Evolutionary conservation across 257 asterid species (phyloP).

Genomic region (Solanum medicagineum): DNA sequence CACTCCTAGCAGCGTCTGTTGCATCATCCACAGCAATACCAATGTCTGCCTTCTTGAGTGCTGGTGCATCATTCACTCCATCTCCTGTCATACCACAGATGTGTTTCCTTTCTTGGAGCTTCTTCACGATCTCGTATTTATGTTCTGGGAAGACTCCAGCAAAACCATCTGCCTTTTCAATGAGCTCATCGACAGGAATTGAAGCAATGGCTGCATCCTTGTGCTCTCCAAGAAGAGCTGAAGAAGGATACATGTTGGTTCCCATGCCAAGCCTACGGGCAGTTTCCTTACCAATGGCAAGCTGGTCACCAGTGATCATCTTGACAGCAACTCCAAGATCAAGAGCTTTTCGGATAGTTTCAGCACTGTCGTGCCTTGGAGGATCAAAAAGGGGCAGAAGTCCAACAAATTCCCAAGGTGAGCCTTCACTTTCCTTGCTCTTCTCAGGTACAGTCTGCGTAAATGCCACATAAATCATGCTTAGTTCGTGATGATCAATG

Average conservation of each 20-base stretch:
- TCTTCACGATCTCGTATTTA: conserved; percentile 84
- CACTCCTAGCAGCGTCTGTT: conserved; percentile 80
- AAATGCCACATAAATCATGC: background rate
- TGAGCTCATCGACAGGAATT: conserved; percentile 75
- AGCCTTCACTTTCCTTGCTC: conserved; percentile 53
- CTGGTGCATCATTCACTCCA: conserved; percentile 91
- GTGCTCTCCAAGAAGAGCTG: conserved; percentile 71
- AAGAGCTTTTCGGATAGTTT: conserved; percentile 71
- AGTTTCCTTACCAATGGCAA: conserved; percentile 85
- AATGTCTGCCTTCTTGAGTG: conserved; percentile 75
- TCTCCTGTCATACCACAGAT: conserved; percentile 92
- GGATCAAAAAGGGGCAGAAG: conserved; percentile 85
- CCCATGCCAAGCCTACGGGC: conserved; percentile 95
- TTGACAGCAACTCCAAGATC: conserved; percentile 86
- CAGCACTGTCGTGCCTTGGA: conserved; percentile 93
- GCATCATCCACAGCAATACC: conserved; percentile 94
- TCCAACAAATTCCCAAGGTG: conserved; percentile 74
- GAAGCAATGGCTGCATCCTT: conserved; percentile 60
- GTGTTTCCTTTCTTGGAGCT: conserved; percentile 67
- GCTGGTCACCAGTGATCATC: conserved; percentile 94
- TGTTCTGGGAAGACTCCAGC: conserved; percentile 96
- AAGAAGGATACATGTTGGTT: conserved; percentile 95
- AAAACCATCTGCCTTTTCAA: conserved; percentile 88
- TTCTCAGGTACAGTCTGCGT: conserved; percentile 53
- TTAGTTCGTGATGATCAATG: background rate